Evolutionary conservation across 78 protist species (phyloP), one percentile per base, ranked within the genome.

Genomic region (Pelomyxa schiedti): DNA sequence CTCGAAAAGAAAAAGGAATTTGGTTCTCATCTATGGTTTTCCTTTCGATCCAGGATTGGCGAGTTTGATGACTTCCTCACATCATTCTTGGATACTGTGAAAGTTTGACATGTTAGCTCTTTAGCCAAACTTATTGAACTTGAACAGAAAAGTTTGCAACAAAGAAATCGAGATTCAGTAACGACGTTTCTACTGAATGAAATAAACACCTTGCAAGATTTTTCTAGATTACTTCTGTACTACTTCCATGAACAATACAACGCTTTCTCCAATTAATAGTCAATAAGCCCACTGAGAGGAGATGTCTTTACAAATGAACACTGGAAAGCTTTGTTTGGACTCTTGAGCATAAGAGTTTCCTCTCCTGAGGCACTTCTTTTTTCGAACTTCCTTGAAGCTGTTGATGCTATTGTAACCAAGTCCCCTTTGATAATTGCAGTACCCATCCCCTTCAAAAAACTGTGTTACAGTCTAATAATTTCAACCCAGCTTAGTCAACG

Each of bases 251-350:
- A 66, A 73, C 72, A 74, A 67, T 58, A 35, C 68, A 0, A 0
- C 8, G 77, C 36, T 77, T 28, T 32, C 4, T 36, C 63, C 16
- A n/a, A 39, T 30, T 40, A 41, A 37, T 78, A 78, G 22, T 16
- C 32, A 24, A 67, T 86, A 39, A 63, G 53, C 72, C 47, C 41
- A 35, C 72, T 79, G 9, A 72, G 87, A 16, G 96, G 96, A 29
- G 96, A 92, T 32, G 81, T 30, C 41, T 77, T 85, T 35, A 77
- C 86, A 30, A n/a, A 39, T 3, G 89, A 75, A n/a, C 96, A 93
- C 80, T 93, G 96, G 96, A 16, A 2, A 22, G 47, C 69, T 43
- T 69, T 90, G 52, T 85, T 82, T 80, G 4, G 38, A 1, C 0
- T 75, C 32, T 29, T 93, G 28, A n/a, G n/a, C n/a, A 0, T 90